These are phyloP conservation scores for Piper longum DNA, from an alignment of 164 flowering plant species.

Conservation along the genomic window DNA sequence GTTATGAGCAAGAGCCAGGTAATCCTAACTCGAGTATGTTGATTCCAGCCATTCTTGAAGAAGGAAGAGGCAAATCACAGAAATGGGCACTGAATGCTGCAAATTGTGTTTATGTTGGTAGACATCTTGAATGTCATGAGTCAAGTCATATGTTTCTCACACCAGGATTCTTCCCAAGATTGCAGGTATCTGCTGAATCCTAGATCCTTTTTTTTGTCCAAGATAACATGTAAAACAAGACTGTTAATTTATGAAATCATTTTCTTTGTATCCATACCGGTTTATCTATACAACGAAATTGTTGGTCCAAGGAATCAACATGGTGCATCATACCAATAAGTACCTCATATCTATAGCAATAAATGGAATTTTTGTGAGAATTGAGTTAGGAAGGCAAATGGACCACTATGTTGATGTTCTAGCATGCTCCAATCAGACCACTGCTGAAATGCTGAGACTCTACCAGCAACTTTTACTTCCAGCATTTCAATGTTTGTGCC, in stretches of 20 bases:
- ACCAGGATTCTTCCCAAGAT: slow-evolving; percentile 78
- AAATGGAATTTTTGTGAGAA: slow-evolving; percentile 62
- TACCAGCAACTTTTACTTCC: slow-evolving; percentile 73
- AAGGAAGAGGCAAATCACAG: slow-evolving; percentile 65
- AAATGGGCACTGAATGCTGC: slow-evolving; percentile 45
- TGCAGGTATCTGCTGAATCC: slow-evolving; percentile 63
- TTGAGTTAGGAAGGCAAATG: slow-evolving; percentile 78
- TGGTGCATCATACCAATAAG: no score
- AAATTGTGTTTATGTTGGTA: slow-evolving; percentile 52
- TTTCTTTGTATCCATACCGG: no score
- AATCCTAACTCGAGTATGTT: slow-evolving; percentile 55
- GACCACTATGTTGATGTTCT: slow-evolving; percentile 71
- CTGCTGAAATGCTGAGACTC: slow-evolving; percentile 61
- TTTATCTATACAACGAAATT: no score
- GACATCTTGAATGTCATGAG: slow-evolving; percentile 84
- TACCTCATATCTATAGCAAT: slow-evolving; percentile 61
- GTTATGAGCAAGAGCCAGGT: slow-evolving; percentile 67
- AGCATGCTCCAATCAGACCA: slow-evolving; percentile 69
- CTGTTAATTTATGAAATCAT: no score
- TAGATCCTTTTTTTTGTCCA: no score
- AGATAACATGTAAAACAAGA: no score
- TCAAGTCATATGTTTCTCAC: no score
- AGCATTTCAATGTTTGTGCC: slow-evolving; percentile 59
- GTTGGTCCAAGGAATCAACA: no score
- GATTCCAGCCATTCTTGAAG: slow-evolving; percentile 68